Evolutionary conservation across 2,329 filamentous ascomycete species (phyloP).

Genomic region (Fusarium avenaceum): DNA sequence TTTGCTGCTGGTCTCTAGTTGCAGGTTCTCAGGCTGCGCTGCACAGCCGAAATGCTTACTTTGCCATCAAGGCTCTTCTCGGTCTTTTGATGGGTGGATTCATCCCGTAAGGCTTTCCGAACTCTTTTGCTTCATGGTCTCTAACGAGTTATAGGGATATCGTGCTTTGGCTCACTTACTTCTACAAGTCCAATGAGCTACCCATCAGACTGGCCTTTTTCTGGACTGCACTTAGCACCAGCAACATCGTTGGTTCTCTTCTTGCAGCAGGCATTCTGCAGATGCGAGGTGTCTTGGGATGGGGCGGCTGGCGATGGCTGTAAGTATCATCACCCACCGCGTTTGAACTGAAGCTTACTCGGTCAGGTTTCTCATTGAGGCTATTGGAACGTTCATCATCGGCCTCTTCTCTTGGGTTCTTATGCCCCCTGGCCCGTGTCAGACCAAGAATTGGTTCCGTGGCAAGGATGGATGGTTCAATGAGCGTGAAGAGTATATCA

Average conservation of each 20-base stretch:
- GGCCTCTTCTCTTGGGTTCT: slow-evolving; percentile 60
- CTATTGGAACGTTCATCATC: slow-evolving; percentile 57
- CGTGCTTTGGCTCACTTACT: slow-evolving; percentile 79
- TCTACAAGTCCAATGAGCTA: slow-evolving; percentile 79
- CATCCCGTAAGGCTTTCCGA: slow-evolving; percentile 56
- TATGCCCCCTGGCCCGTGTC: slow-evolving; percentile 62
- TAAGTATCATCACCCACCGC: slow-evolving; percentile 30
- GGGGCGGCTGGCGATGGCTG: slow-evolving; percentile 58
- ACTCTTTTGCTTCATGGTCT: rapidly evolving
- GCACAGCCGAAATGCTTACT: slow-evolving; percentile 55
- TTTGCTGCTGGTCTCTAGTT: slow-evolving; percentile 58
- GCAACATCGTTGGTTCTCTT: slow-evolving; percentile 66
- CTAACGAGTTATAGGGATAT: slow-evolving; percentile 54
- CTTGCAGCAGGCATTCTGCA: slow-evolving; percentile 60
- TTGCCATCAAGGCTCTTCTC: slow-evolving; percentile 58
- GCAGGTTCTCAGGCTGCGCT: slow-evolving; percentile 57
- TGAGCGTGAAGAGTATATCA: slow-evolving; percentile 71
- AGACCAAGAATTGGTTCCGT: slow-evolving; percentile 69
- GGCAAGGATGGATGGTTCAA: slow-evolving; percentile 73
- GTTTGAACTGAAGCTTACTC: neutral
- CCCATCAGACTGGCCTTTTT: slow-evolving; percentile 76
- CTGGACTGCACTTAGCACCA: slow-evolving; percentile 75
- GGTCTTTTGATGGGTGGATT: slow-evolving; percentile 65
- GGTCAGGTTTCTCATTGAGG: slow-evolving; percentile 65
- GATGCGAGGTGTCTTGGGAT: slow-evolving; percentile 55